Base-by-base conservation (phyloP, 768 basidiomycete species). In the Chalciporus piperatus region DNA sequence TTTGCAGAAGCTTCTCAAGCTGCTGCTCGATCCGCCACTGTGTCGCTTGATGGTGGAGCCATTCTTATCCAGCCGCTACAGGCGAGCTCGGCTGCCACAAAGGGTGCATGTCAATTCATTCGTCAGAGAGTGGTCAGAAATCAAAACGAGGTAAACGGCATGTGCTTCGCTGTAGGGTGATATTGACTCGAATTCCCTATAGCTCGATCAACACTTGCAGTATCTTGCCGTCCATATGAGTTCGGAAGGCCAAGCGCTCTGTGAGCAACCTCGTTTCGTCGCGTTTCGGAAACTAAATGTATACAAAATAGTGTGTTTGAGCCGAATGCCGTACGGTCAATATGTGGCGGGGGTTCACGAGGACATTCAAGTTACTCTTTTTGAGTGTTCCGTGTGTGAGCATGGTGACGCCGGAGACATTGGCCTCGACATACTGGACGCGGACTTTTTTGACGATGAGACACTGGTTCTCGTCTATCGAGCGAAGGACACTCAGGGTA, bases 391-490 rank as follows among this genome's bases (percentile, higher is more conserved):
- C 38, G 53, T 61, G 55, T 56, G 57, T 46, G 67, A 63, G 57
- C 65, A 73, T 66, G 73, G 68, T 54, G 70, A 45, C 32, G 51
- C 56, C 22, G 47, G 57, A 41, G 58, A 59, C 57, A 62, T 52
- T 48, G 71, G 74, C 58, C 66, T 83, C 60, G 76, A 83, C 52
- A 59, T 89, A 41, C 64, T 89, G 64, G 84, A 85, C 60, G 77
- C 73, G 39, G 85, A 89, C 49, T 91, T 91, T 70, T 89, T 92
- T 67, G 89, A 92, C 72, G 84, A 89, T 59, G 79, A 83, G 65
- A 73, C 67, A 61, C 64, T 89, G 53, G 76, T 89, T 58, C 72
- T 89, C 55, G 77, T 88, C 53, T 85, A 80, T 71, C 80, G 78
- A 66, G 66, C 69, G 63, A 72, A 72, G 50, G 71, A 69, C 52